Conservation (phyloP, 306 rosid species). For the Corylus avellana region DNA sequence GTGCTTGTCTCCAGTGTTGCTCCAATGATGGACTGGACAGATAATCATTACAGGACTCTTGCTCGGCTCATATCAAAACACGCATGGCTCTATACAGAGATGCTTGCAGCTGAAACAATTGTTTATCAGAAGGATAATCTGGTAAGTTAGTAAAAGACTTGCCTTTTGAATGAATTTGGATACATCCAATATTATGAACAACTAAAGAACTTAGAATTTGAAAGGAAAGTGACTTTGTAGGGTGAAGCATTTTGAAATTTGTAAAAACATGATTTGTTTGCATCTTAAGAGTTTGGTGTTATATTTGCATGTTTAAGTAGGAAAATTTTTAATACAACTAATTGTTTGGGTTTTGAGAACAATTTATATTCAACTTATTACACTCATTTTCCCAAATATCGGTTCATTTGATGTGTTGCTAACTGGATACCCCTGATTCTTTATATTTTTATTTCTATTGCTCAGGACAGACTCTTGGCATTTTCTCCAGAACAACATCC, state of each 20-base stretch:
- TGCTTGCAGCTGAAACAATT: constrained; percentile 95
- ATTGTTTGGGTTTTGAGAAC: not conserved
- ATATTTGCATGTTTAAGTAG: not conserved
- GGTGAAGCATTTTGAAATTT: not conserved
- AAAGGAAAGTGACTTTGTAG: too few relatives aligned
- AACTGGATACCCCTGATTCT: not conserved
- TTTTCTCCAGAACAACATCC: constrained; percentile 90
- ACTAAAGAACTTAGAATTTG: too few relatives aligned
- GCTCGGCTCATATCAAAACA: constrained; percentile 59
- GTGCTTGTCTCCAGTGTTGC: constrained; percentile 61
- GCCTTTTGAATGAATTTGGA: not conserved
- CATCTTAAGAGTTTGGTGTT: not conserved
- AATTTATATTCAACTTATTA: not conserved
- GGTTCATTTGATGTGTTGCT: not conserved
- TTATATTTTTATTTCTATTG: constrained; percentile 14
- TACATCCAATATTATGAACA: not conserved
- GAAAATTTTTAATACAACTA: not conserved
- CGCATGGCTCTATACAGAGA: constrained; percentile 47
- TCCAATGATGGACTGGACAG: constrained; percentile 98
- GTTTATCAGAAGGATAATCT: constrained; percentile 80
- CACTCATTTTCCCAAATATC: not conserved
- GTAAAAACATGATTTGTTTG: not conserved
- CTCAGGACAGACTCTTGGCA: constrained; percentile 94
- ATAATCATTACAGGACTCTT: constrained; percentile 85
- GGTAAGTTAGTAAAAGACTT: constrained; percentile 47